phyloP scores from a whole-genome alignment of 1,284 basidiomycete genomes.

The Erythrobasidium hasegawianum region DNA sequence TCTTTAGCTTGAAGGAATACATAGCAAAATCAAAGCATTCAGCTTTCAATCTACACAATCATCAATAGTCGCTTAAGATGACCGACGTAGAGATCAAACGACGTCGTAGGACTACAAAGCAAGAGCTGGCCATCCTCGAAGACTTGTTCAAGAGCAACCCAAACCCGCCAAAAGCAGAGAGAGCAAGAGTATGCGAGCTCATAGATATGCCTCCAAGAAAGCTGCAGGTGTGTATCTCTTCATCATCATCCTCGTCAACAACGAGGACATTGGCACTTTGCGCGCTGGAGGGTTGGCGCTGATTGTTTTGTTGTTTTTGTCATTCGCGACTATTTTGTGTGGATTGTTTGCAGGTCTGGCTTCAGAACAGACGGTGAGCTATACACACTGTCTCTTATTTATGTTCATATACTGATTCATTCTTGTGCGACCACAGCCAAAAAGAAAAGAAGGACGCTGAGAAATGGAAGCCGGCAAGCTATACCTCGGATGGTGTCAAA shows the following conservation, averaged over 20 bases:
- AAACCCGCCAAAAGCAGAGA: background rate
- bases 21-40: too few species aligned
- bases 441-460: constrained; percentile 35
- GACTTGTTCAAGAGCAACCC: background rate
- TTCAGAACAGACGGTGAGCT: constrained; percentile 32
- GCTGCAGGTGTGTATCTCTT: constrained; percentile 5
- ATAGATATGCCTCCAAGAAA: background rate
- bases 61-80: too few species aligned
- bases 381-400: background rate
- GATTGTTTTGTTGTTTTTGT: background rate
- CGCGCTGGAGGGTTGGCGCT: background rate
- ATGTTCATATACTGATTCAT: background rate
- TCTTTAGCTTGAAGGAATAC: too few species aligned
- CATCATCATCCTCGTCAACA: constrained; percentile 13
- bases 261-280: constrained; percentile 16
- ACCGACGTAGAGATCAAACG: constrained; percentile 15
- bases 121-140: constrained; percentile 25
- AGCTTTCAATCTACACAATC: too few species aligned
- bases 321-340: background rate
- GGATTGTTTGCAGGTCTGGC: background rate
- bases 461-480: constrained; percentile 31
- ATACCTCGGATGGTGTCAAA: constrained; percentile 9
- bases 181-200: background rate
- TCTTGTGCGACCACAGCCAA: constrained; percentile 13
- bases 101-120: constrained; percentile 24